Conservation (phyloP, 2,329 filamentous ascomycete genomes). For the Ophiostoma piceae region DNA sequence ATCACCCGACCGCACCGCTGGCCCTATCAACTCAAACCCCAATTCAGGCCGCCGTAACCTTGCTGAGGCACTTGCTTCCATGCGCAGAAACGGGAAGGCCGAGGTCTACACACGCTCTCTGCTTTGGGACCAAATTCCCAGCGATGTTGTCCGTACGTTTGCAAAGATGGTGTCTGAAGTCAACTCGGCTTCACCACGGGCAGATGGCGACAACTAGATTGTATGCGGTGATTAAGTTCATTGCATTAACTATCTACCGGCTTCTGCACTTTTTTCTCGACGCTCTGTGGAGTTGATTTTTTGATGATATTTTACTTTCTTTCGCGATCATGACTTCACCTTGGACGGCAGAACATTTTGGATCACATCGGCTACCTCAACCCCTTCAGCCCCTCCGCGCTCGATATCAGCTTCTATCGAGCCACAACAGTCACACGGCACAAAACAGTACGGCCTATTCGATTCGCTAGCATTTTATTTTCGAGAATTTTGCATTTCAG, state of each 20-base stretch:
- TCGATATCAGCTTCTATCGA: neutral
- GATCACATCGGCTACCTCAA: neutral
- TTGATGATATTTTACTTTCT: neutral
- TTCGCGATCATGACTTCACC: constrained; percentile 5
- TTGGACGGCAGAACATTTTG: constrained; percentile 5
- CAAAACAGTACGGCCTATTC: constrained; percentile 12
- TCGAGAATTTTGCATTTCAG: constrained; percentile 13
- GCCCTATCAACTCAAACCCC: constrained; percentile 50
- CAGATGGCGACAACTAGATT: constrained; percentile 17
- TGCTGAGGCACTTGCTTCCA: constrained; percentile 71
- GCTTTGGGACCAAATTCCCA: constrained; percentile 89
- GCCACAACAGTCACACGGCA: constrained; percentile 12
- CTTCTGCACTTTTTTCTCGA: neutral
- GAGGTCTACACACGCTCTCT: constrained; percentile 91
- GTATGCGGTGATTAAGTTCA: neutral
- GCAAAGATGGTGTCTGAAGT: constrained; percentile 82
- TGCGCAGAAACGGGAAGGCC: constrained; percentile 70
- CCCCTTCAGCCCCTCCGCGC: neutral
- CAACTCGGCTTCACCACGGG: constrained; percentile 37
- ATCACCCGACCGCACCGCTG: constrained; percentile 31
- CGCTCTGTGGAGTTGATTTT: neutral
- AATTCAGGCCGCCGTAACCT: constrained; percentile 67
- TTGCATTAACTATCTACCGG: constrained; percentile 17
- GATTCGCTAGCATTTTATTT: neutral
- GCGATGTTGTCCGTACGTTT: constrained; percentile 88